Evolutionary conservation across 2,329 filamentous ascomycete genomes (phyloP).

Genomic region (Paracorniculantispora psalliotae): DNA sequence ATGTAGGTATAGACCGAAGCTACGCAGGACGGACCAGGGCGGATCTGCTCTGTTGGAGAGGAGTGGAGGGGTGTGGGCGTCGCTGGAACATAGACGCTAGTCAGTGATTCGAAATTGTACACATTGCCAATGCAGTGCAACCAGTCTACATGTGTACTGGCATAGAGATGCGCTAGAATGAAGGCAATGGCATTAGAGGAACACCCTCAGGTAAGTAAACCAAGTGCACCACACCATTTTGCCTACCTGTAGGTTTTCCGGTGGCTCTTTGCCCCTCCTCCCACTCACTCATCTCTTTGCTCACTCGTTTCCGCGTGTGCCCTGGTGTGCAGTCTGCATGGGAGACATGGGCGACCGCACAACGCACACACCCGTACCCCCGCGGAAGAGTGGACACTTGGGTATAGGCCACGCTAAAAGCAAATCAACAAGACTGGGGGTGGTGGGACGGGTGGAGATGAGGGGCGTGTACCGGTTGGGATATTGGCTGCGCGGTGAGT

Average conservation of each 20-base stretch:
- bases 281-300: no score
- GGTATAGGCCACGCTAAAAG: not conserved
- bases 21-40: conserved; percentile 11
- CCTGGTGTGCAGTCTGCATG: not conserved
- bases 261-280: no score
- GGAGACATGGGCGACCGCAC: not conserved
- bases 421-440: conserved; percentile 1
- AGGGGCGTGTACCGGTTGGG: not conserved
- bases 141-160: no score
- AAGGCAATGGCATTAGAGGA: no score
- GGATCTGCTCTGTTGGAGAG: conserved; percentile 1
- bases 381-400: conserved; percentile 11
- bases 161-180: no score
- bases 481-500: not conserved
- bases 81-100: conserved; percentile 8
- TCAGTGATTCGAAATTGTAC: conserved; percentile 10
- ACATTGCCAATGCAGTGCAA: no score
- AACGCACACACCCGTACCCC: no score
- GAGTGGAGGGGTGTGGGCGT: not conserved
- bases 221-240: not conserved
- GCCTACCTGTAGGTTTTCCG: no score
- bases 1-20: conserved; percentile 13
- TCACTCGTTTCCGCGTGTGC: conserved; percentile 4
- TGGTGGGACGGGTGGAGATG: not conserved
- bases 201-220: not conserved